These are phyloP conservation scores for Triticum monococcum DNA, from an alignment of 176 grass and related monocot genomes.

Conservation along the genomic window DNA sequence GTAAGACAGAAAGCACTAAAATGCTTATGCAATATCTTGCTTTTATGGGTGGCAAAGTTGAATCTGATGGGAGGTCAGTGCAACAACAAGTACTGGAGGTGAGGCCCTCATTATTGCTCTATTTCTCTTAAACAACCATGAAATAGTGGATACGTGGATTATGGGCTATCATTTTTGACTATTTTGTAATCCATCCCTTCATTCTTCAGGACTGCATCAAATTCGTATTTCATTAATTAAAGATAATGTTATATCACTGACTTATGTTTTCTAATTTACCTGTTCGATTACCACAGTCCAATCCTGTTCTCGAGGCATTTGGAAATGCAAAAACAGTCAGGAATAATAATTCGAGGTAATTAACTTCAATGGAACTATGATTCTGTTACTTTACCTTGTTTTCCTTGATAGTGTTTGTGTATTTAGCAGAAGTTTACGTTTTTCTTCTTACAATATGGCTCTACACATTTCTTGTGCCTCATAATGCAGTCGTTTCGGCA, in stretches of 20 bases:
- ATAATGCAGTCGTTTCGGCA: constrained; percentile 74
- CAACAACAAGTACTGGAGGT: constrained; percentile 94
- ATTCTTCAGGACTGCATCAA: constrained; percentile 1
- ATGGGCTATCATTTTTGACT: constrained; percentile 6
- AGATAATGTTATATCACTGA: constrained; percentile 23
- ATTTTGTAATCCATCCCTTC: not conserved
- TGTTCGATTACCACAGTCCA: constrained; percentile 65
- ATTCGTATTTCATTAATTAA: constrained; percentile 27
- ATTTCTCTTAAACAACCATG: constrained; percentile 28
- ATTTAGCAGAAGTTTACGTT: not conserved
- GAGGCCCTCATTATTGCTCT: constrained; percentile 2
- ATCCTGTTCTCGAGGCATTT: constrained; percentile 95
- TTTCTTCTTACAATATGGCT: constrained; percentile 20
- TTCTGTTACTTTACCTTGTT: constrained; percentile 7
- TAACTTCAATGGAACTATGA: not conserved
- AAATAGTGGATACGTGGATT: constrained; percentile 28
- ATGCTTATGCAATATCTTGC: constrained; percentile 92
- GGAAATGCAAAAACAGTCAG: constrained; percentile 93
- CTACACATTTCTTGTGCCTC: constrained; percentile 31
- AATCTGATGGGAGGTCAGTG: constrained; percentile 68
- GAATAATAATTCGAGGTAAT: constrained; percentile 93
- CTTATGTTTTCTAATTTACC: constrained; percentile 40
- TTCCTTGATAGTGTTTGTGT: constrained; percentile 5
- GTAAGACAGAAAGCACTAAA: constrained; percentile 95
- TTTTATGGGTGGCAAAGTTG: constrained; percentile 75